These are phyloP conservation scores for Saccharomyces hybrid DNA, from an alignment of 1,139 yeast genomes.

Conservation along the genomic window DNA sequence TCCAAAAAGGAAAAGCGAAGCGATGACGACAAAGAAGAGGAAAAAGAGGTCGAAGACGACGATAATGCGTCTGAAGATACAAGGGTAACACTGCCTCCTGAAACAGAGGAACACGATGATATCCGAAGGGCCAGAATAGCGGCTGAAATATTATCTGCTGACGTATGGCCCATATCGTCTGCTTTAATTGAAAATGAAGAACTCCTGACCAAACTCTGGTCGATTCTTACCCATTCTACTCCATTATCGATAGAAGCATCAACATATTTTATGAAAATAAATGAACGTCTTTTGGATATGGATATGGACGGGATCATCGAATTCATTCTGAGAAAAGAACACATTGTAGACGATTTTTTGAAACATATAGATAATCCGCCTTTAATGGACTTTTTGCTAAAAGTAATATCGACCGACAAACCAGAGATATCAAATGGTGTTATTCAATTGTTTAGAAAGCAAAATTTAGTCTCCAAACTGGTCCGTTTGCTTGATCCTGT, in stretches of 20 bases:
- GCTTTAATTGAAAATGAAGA: constrained; percentile 72
- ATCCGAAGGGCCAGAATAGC: constrained; percentile 76
- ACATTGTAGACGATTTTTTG: constrained; percentile 48
- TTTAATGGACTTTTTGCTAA: constrained; percentile 66
- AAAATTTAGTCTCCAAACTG: constrained; percentile 45
- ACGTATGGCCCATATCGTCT: constrained; percentile 91
- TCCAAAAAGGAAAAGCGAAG: constrained; percentile 6
- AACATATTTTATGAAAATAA: constrained; percentile 86
- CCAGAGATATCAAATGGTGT: constrained; percentile 60
- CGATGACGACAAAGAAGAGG: constrained; percentile 16
- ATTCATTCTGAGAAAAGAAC: constrained; percentile 45
- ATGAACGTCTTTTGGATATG: constrained; percentile 87
- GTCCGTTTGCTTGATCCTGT: constrained; percentile 45
- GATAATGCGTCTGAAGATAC: constrained; percentile 30
- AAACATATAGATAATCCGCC: constrained; percentile 53
- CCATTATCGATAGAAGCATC: constrained; percentile 72
- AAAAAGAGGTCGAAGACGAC: constrained; percentile 19
- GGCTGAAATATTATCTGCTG: constrained; percentile 84
- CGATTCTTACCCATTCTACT: constrained; percentile 54
- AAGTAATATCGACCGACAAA: constrained; percentile 59
- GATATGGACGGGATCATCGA: constrained; percentile 76
- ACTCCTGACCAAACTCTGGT: constrained; percentile 69
- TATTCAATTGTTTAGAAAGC: constrained; percentile 45
- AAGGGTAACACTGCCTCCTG: constrained; percentile 31
- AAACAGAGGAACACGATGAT: constrained; percentile 46